These are phyloP conservation scores for Sclerotiophoma versabilis DNA, from an alignment of 2,329 filamentous ascomycete species.

Conservation along the genomic window DNA sequence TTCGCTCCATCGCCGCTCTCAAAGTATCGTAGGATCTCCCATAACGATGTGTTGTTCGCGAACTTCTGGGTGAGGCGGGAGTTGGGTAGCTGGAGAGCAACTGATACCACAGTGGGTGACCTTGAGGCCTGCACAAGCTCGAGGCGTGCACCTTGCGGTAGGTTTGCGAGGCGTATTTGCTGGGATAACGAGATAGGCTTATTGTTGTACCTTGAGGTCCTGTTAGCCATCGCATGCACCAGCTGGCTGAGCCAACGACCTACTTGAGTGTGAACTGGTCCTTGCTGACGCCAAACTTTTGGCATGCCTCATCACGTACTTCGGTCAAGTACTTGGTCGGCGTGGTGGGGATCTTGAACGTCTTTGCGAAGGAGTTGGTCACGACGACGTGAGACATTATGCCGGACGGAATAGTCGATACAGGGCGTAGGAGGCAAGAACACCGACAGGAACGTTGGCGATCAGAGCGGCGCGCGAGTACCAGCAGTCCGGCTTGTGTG, in stretches of 20 bases:
- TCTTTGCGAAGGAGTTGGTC: conserved; percentile 78
- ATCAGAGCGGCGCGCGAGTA: conserved; percentile 37
- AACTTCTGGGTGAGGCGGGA: conserved; percentile 83
- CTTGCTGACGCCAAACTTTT: conserved; percentile 75
- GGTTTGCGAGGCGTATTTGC: conserved; percentile 81
- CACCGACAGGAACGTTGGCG: conserved; percentile 34
- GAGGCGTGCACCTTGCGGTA: conserved; percentile 85
- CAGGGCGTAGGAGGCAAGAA: conserved; percentile 36
- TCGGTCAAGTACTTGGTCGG: conserved; percentile 84
- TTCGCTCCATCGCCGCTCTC: conserved; percentile 65
- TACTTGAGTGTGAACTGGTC: conserved; percentile 85
- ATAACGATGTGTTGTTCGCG: conserved; percentile 84
- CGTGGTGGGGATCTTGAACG: conserved; percentile 81
- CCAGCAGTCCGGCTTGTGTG: conserved; percentile 36
- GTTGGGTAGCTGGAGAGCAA: conserved; percentile 84
- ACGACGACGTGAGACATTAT: conserved; percentile 93
- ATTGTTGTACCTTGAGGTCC: conserved; percentile 63
- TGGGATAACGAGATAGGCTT: conserved; percentile 86
- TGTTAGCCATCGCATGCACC: conserved; percentile 7
- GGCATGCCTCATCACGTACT: conserved; percentile 85
- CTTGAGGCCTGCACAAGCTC: conserved; percentile 89
- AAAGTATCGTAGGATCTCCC: conserved; percentile 88
- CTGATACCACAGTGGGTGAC: conserved; percentile 82
- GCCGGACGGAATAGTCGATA: conserved; percentile 40
- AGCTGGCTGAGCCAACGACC: conserved; percentile 23